Base-by-base conservation (phyloP, 2,329 filamentous ascomycete species). In the Fusarium goolgardi region DNA sequence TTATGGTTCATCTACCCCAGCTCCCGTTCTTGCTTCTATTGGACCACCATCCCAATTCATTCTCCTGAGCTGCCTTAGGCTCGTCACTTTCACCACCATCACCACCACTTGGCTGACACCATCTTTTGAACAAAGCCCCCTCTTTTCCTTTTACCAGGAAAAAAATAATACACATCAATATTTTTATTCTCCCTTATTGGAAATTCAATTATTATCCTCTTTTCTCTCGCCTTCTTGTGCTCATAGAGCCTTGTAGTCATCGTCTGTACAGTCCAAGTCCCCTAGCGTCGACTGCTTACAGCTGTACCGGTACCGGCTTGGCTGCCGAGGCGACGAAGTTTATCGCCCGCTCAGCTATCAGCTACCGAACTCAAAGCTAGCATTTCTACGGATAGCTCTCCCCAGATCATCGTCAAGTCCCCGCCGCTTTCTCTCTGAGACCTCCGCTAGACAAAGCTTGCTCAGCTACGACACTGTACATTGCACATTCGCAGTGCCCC, bases 91-190 rank as follows among this genome's bases (percentile, higher is more conserved):
- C 40, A 39, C 52, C 39, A 54, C 39, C 35, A 63, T 61, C 45
- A 60, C 57, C 46, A 55, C 60, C 45, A 70, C 50, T 54, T 70
- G 50, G 66, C 55, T 62, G 62, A 69, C 66, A 67, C 66, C 66
- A 69, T 70, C 66, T 67, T 66, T 57, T 31, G 23, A 34, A 40
- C 16, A 45, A 39, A 52, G 62, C 55, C 59, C 68, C 59, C 55
- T 52, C 59, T 32, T 52, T 31, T 59, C 31, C 56, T 49, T n/a
- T 59, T n/a, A 47, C 16, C 16, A 39, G 23, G 5, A 25, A 11
- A 47, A 50, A 68, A 71, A 72, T 59, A 65, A 72, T 66, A 66
- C 70, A 72, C 73, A 72, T 71, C 61, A 73, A 62, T 49, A 70
- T 61, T 63, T 25, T 39, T 43, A 11, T 50, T 55, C 56, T 60